Percentiles rank a stretch among this genome's conserved stretches.
Evolutionary conservation across 2,329 filamentous ascomycete species (phyloP).

Genomic region (Penicillium crustosum): DNA sequence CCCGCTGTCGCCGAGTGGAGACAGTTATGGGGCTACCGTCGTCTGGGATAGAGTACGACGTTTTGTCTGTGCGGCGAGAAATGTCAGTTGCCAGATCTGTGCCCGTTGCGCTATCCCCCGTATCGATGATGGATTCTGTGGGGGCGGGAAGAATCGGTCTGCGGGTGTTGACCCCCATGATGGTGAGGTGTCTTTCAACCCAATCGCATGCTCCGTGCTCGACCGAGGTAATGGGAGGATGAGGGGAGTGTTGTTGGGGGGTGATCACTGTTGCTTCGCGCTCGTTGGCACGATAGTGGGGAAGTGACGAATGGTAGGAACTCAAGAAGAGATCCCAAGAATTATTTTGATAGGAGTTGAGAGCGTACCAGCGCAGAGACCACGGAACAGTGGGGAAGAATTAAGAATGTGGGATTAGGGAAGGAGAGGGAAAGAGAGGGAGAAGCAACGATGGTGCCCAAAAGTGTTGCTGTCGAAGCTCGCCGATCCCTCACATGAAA

Average conservation of each 20-base stretch:
- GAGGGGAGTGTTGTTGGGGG: conserved; percentile 10
- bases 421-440: not conserved
- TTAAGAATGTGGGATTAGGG: conserved; percentile 10
- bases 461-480: not conserved
- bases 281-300: conserved; percentile 18
- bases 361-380: conserved; percentile 31
- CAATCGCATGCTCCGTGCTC: conserved; percentile 37
- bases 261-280: conserved; percentile 24
- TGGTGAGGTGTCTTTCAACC: conserved; percentile 34
- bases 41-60: conserved; percentile 52
- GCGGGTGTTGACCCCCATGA: conserved; percentile 52
- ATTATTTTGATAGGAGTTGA: conserved; percentile 6
- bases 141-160: conserved; percentile 51
- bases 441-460: conserved; percentile 5
- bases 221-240: conserved; percentile 11
- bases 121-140: conserved; percentile 50
- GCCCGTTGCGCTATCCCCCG: conserved; percentile 42
- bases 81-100: conserved; percentile 53
- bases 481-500: conserved; percentile 31
- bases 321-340: conserved; percentile 10
- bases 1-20: conserved; percentile 61
- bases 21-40: conserved; percentile 81
- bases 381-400: conserved; percentile 15
- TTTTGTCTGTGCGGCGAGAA: conserved; percentile 52
- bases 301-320: conserved; percentile 12